These are phyloP conservation scores for Aspergillus sp. DNA, from an alignment of 2,329 filamentous ascomycete species.

Conservation along the genomic window DNA sequence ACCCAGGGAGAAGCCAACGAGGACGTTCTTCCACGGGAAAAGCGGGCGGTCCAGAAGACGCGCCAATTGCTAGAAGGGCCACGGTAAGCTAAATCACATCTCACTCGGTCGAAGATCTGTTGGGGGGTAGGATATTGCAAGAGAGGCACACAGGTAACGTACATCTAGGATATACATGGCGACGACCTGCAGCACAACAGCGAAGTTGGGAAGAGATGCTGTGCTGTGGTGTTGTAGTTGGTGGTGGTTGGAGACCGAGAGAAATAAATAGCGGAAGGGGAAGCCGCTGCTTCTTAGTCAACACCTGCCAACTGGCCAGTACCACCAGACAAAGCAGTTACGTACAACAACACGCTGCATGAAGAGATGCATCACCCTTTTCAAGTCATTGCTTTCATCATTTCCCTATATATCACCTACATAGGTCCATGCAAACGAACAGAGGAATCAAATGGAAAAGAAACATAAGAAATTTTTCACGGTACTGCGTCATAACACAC, in stretches of 20 bases:
- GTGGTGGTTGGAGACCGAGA: not conserved
- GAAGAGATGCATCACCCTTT: not conserved
- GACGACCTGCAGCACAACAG: not conserved
- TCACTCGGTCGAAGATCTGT: not conserved
- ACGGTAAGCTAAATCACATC: conserved; percentile 15
- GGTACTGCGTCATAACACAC: conserved; percentile 34
- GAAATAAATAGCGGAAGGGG: too few relatives aligned
- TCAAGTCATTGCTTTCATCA: conserved; percentile 15
- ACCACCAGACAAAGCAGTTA: not conserved
- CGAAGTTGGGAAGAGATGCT: not conserved
- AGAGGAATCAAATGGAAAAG: conserved; percentile 21
- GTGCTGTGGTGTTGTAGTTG: not conserved
- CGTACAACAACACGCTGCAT: not conserved
- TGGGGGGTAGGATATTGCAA: not conserved
- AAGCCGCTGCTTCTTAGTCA: too few relatives aligned
- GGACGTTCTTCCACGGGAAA: conserved; percentile 97
- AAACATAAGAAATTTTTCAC: conserved; percentile 22
- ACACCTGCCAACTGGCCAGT: not conserved
- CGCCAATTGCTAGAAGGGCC: conserved; percentile 61
- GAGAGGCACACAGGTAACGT: not conserved
- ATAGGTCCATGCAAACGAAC: conserved; percentile 23
- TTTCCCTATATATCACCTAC: conserved; percentile 20
- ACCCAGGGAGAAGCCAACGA: conserved; percentile 88
- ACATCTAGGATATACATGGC: not conserved
- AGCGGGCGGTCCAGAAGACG: conserved; percentile 83